Evolutionary conservation across 805 yeast genomes (phyloP), one percentile per base, ranked within the genome.

Genomic region (Spencermartinsiella europaea): DNA sequence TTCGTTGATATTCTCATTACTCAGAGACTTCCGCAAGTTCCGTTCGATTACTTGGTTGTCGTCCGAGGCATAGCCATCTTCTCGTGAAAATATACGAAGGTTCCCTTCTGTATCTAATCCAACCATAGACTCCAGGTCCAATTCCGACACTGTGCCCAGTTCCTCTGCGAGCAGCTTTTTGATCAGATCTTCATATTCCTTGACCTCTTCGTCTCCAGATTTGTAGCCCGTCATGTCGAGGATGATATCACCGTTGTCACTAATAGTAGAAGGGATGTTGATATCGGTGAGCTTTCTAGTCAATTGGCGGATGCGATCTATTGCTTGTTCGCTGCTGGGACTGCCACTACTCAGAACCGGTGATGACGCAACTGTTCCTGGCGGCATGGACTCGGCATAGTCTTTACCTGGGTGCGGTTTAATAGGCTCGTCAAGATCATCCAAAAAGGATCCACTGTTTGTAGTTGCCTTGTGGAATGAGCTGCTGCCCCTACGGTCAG

Each of bases 201-300:
- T 81, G 35, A 85, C 78, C 62, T 83, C 87, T 61, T 83, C 87
- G 43, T 81, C 84, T 57, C 83, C 88, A 28, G 95, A 84, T 66
- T 90, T 91, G 67, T 93, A 93, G 15, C 99, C 99, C 57, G 89
- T 95, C 82, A 91, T 87, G 67, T 93, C 99, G 38, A 93, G 69
- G 36, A 89, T 77, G 56, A 93, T 73, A 60, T 89, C 96, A 10
- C 99, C 99, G 58, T 87, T 85, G 51, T 83, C 82, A 52, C 86
- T 95, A 33, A 90, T 76, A 54, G 81, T 86, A 22, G 95, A 82
- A 1, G 97, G 96, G 27, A 93, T 89, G 60, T 89, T 86, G 54
- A 79, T 79, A 53, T 77, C 74, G 15, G 77, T 79, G 35, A 87
- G 71, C 60, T 75, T 80, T 54, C 77, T 75, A 21, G 91, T 79